Evolutionary conservation across 306 rosid species (phyloP), one percentile per base, ranked within the genome.

Genomic region (Vigna hirtella): DNA sequence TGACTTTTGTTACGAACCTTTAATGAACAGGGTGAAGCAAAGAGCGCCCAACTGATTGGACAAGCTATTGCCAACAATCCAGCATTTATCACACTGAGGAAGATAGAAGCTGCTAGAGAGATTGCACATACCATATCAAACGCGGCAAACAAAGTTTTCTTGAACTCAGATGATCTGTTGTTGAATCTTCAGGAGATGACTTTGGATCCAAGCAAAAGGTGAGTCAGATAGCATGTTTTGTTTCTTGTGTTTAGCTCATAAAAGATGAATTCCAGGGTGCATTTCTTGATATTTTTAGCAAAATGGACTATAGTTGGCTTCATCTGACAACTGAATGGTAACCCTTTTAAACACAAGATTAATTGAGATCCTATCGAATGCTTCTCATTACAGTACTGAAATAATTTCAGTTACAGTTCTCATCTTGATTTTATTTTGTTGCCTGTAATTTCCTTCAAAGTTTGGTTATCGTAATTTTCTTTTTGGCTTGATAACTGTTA

Each of bases 61-160:
- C 81, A 91, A 85, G 93, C 98, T 20, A 91, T 91, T 48, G 85
- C 98, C 72, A 86, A 88, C 73, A 93, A 95, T 68, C 87, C 93
- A 18, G 94, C 97, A 9, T 93, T 93, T 64, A 82, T 90, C 84
- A 87, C 94, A 17, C 85, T 88, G 63, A 88, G 97, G 90, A 95
- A 90, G 89, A 95, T 95, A 38, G 99, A 95, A 87, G 97, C 97
- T 14, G 91, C 94, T 1, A 88, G 99, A 72, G 99, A 93, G 49
- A 95, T 90, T 22, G 98, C 98, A 0, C 91, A 78, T 24, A 85
- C 90, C 0, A 76, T 95, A 67, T 76, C 99, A 38, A 78, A 77
- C 47, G 83, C 94, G 20, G 76, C 88, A 61, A 95, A 91, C 85
- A 91, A 83, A 73, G 90, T 86, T 73, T 87, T n/a, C 84, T 80